Evolutionary conservation across 208 protist genomes (phyloP).

Genomic region (Trypanosoma caninum): DNA sequence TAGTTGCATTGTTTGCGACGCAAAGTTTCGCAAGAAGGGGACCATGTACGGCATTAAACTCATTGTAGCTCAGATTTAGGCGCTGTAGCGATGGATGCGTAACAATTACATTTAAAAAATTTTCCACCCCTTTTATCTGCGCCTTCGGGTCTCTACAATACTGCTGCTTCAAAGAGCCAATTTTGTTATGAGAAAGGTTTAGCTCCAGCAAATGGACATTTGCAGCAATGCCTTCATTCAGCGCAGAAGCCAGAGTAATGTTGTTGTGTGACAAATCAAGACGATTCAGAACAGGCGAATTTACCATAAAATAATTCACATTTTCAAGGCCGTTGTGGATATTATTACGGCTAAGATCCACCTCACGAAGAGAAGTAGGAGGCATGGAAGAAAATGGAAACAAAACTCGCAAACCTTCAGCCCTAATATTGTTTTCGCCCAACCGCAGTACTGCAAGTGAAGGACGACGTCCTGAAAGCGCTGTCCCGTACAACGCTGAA

Average conservation of each 20-base stretch:
- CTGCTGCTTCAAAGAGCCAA: slow-evolving; percentile 51
- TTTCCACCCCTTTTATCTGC: slow-evolving; percentile 28
- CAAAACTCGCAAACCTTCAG: slow-evolving; percentile 40
- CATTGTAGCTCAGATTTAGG: slow-evolving; percentile 72
- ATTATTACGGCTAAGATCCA: slow-evolving; percentile 68
- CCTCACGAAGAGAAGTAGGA: slow-evolving; percentile 35
- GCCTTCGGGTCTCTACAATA: slow-evolving; percentile 23
- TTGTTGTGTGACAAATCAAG: slow-evolving; percentile 66
- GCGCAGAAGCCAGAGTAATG: slow-evolving; percentile 30
- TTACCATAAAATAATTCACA: slow-evolving; percentile 36
- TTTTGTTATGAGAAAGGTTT: slow-evolving; percentile 70
- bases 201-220: slow-evolving; percentile 35
- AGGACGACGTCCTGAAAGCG: slow-evolving; percentile 10
- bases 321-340: slow-evolving; percentile 47
- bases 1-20: slow-evolving; percentile 1
- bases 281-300: slow-evolving; percentile 27
- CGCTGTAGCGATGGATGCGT: slow-evolving; percentile 34
- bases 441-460: slow-evolving; percentile 41
- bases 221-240: slow-evolving; percentile 31
- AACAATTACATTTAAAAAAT: slow-evolving; percentile 33
- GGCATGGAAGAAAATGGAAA: slow-evolving; percentile 30
- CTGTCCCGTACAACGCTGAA: slow-evolving; percentile 34
- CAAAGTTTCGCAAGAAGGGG: slow-evolving; percentile 31
- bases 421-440: slow-evolving; percentile 64
- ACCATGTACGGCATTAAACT: slow-evolving; percentile 51